Evolutionary conservation across 2,329 filamentous ascomycete genomes (phyloP).

Genomic region (Aspergillus sp.): DNA sequence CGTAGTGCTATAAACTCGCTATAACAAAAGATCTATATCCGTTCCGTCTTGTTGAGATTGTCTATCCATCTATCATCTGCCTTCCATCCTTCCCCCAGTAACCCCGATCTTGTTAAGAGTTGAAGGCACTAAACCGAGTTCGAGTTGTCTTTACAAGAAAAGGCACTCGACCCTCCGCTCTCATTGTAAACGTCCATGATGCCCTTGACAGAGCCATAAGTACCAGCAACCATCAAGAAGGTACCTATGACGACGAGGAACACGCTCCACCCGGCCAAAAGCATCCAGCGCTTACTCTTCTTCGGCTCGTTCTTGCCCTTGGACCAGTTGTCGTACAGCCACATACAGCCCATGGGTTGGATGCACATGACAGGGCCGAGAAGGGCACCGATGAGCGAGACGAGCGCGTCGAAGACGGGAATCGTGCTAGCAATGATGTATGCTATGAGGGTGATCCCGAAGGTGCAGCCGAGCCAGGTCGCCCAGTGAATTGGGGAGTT

Average conservation of each 20-base stretch:
- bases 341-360: slow-evolving; percentile 18
- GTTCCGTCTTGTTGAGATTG: no score
- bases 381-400: slow-evolving; percentile 21
- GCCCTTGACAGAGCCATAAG: slow-evolving; percentile 45
- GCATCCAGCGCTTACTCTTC: slow-evolving; percentile 15
- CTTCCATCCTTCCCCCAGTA: no score
- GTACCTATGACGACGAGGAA: slow-evolving; percentile 40
- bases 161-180: slow-evolving; percentile 38
- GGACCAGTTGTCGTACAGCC: slow-evolving; percentile 36
- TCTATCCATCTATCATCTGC: no score
- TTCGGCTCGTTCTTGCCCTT: slow-evolving; percentile 16
- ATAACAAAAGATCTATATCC: no score
- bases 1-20: no score
- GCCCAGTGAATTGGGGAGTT: slow-evolving; percentile 20
- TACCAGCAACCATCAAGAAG: slow-evolving; percentile 48
- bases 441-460: slow-evolving; percentile 16
- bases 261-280: slow-evolving; percentile 21
- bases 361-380: slow-evolving; percentile 21
- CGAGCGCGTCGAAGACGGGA: slow-evolving; percentile 20
- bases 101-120: no score
- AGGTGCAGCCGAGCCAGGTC: slow-evolving; percentile 20
- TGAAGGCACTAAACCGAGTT: not conserved
- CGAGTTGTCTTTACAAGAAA: slow-evolving; percentile 49
- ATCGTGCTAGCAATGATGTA: slow-evolving; percentile 23
- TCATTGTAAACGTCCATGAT: slow-evolving; percentile 41